Evolutionary conservation across 768 basidiomycete species (phyloP).

Genomic region (Tephrocybe sp.): DNA sequence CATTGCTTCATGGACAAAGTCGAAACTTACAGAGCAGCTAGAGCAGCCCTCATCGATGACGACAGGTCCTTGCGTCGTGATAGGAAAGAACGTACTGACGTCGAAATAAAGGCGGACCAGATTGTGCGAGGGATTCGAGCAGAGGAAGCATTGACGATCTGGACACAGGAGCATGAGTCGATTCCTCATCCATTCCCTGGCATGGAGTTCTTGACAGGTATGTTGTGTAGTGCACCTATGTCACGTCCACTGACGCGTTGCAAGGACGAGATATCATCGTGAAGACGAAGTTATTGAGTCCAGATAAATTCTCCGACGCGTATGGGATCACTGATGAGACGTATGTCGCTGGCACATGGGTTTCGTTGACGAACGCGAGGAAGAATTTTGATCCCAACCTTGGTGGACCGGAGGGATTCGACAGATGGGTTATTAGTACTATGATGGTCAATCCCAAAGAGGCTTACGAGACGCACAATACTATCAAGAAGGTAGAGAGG

Average conservation of each 20-base stretch:
- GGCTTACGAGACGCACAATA: conserved; percentile 73
- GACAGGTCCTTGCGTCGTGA: conserved; percentile 57
- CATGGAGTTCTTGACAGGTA: conserved; percentile 76
- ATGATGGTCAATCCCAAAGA: conserved; percentile 70
- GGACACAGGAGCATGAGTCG: conserved; percentile 51
- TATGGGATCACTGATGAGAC: conserved; percentile 36
- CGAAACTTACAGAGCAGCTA: conserved; percentile 27
- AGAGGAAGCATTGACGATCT: conserved; percentile 53
- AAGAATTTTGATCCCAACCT: conserved; percentile 46
- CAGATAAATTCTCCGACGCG: conserved; percentile 26
- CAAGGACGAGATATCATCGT: conserved; percentile 56
- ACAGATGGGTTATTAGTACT: conserved; percentile 57
- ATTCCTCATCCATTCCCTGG: conserved; percentile 69
- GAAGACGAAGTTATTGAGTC: conserved; percentile 53
- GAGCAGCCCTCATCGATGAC: conserved; percentile 34
- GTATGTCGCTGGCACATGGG: conserved; percentile 51
- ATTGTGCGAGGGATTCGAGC: conserved; percentile 54
- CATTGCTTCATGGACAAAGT: conserved; percentile 18
- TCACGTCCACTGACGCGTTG: neutral
- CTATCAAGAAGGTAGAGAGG: conserved; percentile 52
- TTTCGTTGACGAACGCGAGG: conserved; percentile 53
- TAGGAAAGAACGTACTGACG: conserved; percentile 25
- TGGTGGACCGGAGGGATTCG: conserved; percentile 65
- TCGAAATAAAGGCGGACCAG: conserved; percentile 53
- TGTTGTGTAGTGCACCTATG: neutral